Base-by-base conservation (phyloP, 2,329 filamentous ascomycete species). In the Ustulina deusta region DNA sequence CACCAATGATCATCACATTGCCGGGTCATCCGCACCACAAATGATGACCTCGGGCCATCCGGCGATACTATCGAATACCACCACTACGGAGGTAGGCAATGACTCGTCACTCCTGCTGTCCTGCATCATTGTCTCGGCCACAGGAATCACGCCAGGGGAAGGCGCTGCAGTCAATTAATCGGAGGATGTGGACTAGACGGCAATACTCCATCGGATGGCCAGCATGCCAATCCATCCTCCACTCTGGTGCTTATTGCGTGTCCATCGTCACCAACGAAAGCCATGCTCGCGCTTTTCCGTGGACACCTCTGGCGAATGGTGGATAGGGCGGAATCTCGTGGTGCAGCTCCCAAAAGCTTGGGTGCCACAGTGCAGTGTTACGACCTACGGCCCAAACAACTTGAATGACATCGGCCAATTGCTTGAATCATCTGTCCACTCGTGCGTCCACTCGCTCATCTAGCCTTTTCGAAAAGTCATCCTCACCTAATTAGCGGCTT, bases 31-130 rank as follows among this genome's bases (percentile, higher is more conserved):
- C 65, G 61, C 61, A 58, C 49, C 32, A 54, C 61, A 40, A n/a
- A 49, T 65, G 52, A 66, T 27, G 38, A 61, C 58, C 57, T 59
- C 48, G 54, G 63, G 42, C 61, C 59, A 63, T 34, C 59, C 63
- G 58, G 48, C 62, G 60, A 63, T 38, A 46, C 32, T 34, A 32
- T 40, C 38, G 54, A 56, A 56, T 29, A 56, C 54, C 13, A 49
- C 46, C 32, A 55, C 40, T 54, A 61, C 49, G 29, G 17, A 52
- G 25, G 25, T 38, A 36, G 56, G 66, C 58, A 66, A 66, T 69
- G 68, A 69, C 68, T 69, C 68, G 68, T 69, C 68, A 68, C 57
- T 67, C 57, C 7, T 61, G 48, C 22, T 54, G 55, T 57, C 63
- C 55, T 63, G 63, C 57, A 64, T 64, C 64, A 42, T 49, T 63